Evolutionary conservation across 192 early-diverging fungal species (phyloP).

Genomic region (Jimgerdemannia lactiflua): DNA sequence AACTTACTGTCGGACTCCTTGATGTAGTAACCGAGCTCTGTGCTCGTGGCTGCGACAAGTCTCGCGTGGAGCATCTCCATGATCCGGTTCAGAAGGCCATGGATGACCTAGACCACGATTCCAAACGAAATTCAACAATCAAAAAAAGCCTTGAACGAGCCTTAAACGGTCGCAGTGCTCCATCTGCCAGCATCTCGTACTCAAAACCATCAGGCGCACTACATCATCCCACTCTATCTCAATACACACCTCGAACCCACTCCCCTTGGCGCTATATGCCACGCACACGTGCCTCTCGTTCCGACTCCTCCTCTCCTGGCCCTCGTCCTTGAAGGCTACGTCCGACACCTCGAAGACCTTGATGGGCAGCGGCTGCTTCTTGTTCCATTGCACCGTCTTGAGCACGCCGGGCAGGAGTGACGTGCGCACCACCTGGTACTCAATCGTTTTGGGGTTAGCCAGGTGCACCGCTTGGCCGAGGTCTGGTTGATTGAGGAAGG

Average conservation of each 20-base stretch:
- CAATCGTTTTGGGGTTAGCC: conserved; percentile 87
- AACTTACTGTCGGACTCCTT: conserved; percentile 66
- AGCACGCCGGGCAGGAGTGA: conserved; percentile 89
- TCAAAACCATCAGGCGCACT: too few species aligned
- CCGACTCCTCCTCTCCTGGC: conserved; percentile 70
- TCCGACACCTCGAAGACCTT: conserved; percentile 98
- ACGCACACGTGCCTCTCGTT: conserved; percentile 90
- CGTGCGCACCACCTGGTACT: conserved; percentile 92
- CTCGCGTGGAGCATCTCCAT: conserved; percentile 76
- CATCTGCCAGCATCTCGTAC: too few species aligned
- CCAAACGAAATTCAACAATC: too few species aligned
- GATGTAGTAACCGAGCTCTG: conserved; percentile 73
- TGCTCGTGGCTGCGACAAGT: conserved; percentile 44
- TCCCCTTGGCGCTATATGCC: conserved; percentile 77
- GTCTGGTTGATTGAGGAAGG: conserved; percentile 80
- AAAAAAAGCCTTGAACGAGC: too few species aligned
- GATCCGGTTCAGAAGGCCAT: conserved; percentile 88
- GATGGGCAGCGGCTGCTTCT: conserved; percentile 85
- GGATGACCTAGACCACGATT: conserved; percentile 69
- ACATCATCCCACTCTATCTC: too few species aligned
- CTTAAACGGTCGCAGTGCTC: too few species aligned
- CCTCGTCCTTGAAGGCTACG: conserved; percentile 86
- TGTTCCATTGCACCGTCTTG: conserved; percentile 88
- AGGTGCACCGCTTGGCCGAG: conserved; percentile 79
- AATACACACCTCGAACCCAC: conserved; percentile 73